Evolutionary conservation across 1,139 yeast species (phyloP), one percentile per base, ranked within the genome.

Genomic region (Candida sojae): DNA sequence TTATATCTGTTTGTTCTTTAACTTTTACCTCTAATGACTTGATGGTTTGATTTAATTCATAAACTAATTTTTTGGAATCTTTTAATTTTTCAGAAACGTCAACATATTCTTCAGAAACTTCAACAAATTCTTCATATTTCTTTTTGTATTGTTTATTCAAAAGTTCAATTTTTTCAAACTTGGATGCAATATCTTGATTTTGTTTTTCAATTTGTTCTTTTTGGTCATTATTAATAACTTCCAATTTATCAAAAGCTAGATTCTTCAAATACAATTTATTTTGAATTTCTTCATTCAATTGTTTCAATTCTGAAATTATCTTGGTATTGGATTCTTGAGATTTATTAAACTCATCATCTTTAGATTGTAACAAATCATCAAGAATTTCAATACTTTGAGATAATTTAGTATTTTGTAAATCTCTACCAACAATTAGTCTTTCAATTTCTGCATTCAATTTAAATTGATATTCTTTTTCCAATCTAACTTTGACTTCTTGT

Each of bases 381-480:
- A 42, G 36, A 23, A 21, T 40, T 9, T 42, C 46, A 33, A 55
- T 47, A 7, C 41, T 38, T 1, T 46, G 43, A 28, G 53, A 49
- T 43, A 60, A 51, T 26, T 46, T 45, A 26, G 57, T 50, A 36
- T 63, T 61, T 44, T 57, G 56, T 23, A 54, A 49, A 47, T 68
- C 73, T 49, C 65, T 61, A n/a, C 58, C 57, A 2, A 64, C 63
- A 11, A 66, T 57, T 37, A 67, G 50, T 35, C 53, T 57, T 51
- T 72, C 75, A 44, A 72, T 58, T 48, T 64, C 63, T 11, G 52
- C 48, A 49, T 68, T 70, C 52, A 68, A 60, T 42, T 64, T 63
- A 54, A 61, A 63, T 9, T 67, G 63, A 50, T 61, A 65, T 13
- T 64, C 59, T 39, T 57, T 52, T 38, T 62, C 64, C 37, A 61